phyloP scores from a whole-genome alignment of 257 asterid genomes.

The Primulina huaijiensis region DNA sequence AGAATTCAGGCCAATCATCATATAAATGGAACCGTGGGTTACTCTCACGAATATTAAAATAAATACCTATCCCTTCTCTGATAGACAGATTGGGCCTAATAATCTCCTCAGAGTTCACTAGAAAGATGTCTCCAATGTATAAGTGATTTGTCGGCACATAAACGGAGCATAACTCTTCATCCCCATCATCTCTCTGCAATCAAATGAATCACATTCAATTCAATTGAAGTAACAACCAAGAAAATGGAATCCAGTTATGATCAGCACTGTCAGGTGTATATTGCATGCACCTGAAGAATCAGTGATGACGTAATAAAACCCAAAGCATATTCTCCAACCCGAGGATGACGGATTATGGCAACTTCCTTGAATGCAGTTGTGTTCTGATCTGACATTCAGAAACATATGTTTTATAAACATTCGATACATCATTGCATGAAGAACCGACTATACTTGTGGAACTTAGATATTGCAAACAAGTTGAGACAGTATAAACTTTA shows the following conservation, averaged over 20 bases:
- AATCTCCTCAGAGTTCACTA: constrained; percentile 10
- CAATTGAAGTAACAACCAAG: background rate
- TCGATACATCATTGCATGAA: constrained; percentile 10
- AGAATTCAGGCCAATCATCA: background rate
- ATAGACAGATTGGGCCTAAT: constrained; percentile 15
- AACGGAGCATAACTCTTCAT: constrained; percentile 18
- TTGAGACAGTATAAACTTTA: background rate
- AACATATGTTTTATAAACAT: background rate
- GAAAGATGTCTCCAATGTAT: constrained; percentile 16
- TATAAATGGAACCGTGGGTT: background rate
- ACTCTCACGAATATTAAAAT: background rate
- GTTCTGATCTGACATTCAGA: constrained; percentile 43
- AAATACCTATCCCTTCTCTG: constrained; percentile 25
- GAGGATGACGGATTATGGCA: constrained; percentile 58
- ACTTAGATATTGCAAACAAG: background rate
- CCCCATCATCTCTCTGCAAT: constrained; percentile 1
- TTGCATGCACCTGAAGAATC: constrained; percentile 42
- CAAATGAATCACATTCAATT: background rate
- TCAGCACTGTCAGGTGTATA: constrained; percentile 1
- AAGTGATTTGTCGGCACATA: constrained; percentile 20
- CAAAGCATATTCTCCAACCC: constrained; percentile 57
- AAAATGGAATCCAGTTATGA: background rate
- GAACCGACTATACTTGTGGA: background rate
- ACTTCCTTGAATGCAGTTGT: constrained; percentile 56
- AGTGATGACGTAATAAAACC: constrained; percentile 57